A percentile compares a stretch with the other conserved stretches of the same genome.
Evolutionary conservation across 768 basidiomycete species (phyloP).

Genomic region (Lyophyllum atratum): DNA sequence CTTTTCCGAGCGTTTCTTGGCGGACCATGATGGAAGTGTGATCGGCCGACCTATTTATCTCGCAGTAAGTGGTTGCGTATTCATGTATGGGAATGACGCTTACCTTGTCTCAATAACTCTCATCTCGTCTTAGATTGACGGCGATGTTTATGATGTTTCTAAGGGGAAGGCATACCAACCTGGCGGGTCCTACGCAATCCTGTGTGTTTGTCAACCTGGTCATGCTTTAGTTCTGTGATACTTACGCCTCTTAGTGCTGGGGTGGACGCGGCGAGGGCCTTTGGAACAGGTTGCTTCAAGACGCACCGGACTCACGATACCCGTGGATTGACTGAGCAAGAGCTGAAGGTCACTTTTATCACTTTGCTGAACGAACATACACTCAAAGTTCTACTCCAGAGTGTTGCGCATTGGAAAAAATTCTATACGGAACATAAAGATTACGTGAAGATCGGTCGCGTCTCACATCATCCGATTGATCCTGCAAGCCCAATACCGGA

Average conservation of each 20-base stretch:
- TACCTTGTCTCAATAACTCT: not conserved
- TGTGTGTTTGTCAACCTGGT: constrained; percentile 45
- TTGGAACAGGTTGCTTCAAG: constrained; percentile 92
- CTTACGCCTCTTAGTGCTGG: constrained; percentile 57
- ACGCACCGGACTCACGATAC: constrained; percentile 90
- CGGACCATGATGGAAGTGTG: constrained; percentile 71
- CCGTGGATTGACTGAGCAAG: constrained; percentile 73
- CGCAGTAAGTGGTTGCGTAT: constrained; percentile 56
- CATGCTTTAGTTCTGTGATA: constrained; percentile 15
- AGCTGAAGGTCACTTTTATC: constrained; percentile 56
- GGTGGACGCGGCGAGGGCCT: constrained; percentile 87
- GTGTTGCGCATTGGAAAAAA: constrained; percentile 84
- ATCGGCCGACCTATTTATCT: constrained; percentile 75
- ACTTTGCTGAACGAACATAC: not conserved
- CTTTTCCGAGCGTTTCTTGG: constrained; percentile 74
- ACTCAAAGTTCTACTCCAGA: constrained; percentile 38
- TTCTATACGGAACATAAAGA: constrained; percentile 84
- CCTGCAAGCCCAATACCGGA: constrained; percentile 72
- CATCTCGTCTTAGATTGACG: constrained; percentile 66
- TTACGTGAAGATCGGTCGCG: constrained; percentile 77
- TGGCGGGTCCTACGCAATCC: constrained; percentile 79
- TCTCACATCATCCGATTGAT: constrained; percentile 77
- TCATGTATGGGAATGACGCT: not conserved
- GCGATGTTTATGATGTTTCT: constrained; percentile 92
- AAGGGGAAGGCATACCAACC: constrained; percentile 80